Evolutionary conservation across 306 rosid genomes (phyloP), one percentile per base, ranked within the genome.

Genomic region (Citrullus amarus): DNA sequence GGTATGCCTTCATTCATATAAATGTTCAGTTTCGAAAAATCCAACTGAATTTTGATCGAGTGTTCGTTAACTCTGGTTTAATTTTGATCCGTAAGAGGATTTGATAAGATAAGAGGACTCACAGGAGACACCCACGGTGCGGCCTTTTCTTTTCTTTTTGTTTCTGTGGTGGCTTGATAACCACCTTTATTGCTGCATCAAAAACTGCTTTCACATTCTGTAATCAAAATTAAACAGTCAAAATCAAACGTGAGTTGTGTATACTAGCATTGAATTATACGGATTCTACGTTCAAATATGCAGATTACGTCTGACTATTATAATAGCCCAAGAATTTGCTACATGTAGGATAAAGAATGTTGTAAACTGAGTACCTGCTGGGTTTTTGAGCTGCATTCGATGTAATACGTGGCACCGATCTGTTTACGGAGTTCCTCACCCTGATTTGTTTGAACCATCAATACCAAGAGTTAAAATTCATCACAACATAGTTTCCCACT

Each of bases 381-480:
- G 78, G 97, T 92, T 86, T 94, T 94, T 77, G 98, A 94, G 86
- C 97, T 94, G 88, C 98, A 92, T 81, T 94, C 98, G 48, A 92
- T 84, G 36, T 94, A 94, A 82, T 82, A 90, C 20, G 87, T 69
- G 53, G 94, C 96, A 56, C 96, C 98, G 43, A 92, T 90, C 83
- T 92, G 93, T 79, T 89, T 94, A 34, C 94, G 91, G 44, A 94
- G 96, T 86, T 94, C 98, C 86, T 94, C 98, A 0, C 98, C 97
- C 97, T 94, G 77, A 79, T 76, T 77, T 80, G n/a, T 81, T 51
- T 53, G 80, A 79, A 73, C 55, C 80, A 77, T 67, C 6, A 58
- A 22, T 54, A 68, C 78, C 58, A 38, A 79, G 53, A 43, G 25
- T 77, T 25, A 63, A 54, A 15, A 79, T 32, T 44, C 20, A 68